Conservation (phyloP, 208 protist species). For the Acanthamoeba lenticulata region DNA sequence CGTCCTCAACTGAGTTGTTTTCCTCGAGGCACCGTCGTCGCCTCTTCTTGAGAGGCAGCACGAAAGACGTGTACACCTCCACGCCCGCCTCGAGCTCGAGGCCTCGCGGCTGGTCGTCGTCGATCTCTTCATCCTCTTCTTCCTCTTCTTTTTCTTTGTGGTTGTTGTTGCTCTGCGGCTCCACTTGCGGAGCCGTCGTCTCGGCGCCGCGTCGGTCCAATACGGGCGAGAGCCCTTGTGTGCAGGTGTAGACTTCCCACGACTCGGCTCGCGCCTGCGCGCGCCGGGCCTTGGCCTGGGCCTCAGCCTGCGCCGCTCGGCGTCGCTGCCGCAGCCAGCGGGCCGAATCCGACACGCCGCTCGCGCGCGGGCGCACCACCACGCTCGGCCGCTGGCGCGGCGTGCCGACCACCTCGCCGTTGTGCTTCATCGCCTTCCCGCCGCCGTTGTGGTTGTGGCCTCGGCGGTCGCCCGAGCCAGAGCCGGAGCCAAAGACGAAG, state of each 20-base stretch:
- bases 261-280: background rate
- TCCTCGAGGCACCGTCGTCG: background rate
- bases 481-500: too few relatives aligned
- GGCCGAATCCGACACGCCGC: background rate
- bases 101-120: background rate
- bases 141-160: background rate
- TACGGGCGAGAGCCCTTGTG: background rate
- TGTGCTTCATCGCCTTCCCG: background rate
- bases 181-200: background rate
- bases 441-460: too few relatives aligned
- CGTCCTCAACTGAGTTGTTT: too few relatives aligned
- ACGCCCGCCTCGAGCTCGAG: background rate
- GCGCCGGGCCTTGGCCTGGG: background rate
- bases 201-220: background rate
- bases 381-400: background rate
- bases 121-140: background rate
- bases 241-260: background rate
- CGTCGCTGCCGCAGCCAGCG: background rate
- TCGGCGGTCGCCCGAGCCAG: too few relatives aligned
- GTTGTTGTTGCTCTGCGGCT: background rate
- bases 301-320: background rate
- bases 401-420: background rate
- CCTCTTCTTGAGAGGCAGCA: background rate
- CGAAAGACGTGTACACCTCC: background rate
- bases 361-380: background rate